Evolutionary conservation across 371 early-diverging fungal species (phyloP), one percentile per base, ranked within the genome.

Genomic region (Saksenaea oblongispora): DNA sequence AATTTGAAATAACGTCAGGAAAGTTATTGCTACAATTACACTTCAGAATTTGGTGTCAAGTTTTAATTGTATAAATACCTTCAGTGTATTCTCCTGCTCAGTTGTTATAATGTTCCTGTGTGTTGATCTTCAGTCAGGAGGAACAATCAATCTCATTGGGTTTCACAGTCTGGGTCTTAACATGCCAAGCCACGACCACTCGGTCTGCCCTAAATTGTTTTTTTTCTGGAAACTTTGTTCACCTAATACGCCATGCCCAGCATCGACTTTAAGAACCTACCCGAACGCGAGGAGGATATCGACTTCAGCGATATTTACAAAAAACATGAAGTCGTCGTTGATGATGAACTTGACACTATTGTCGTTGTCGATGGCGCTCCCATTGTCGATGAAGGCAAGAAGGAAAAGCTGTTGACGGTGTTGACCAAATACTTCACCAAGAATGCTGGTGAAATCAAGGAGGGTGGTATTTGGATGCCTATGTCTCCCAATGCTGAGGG

Each of bases 311-410:
- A 97, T 74, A 88, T 96, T 69, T 93, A 95, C 67, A 93, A 89
- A 61, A 78, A 87, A 59, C 92, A 88, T 73, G 67, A 80, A 62
- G 84, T 93, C 44, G 71, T 75, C 1, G 67, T 79, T 61, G 90
- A 91, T 57, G 86, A 87, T 58, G 83, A 84, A 36, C 91, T 95
- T 54, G 97, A 95, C 70, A 89, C 86, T 63, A 85, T 97, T 44
- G 87, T 98, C 54, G 92, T 98, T 26, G 91, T 98, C 28, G 97
- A 97, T 79, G 91, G 93, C 60, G 87, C 91, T 31, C 99, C 99
- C 34, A 71, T 90, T 28, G 95, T 97, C 63, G 96, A 96, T 59
- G 90, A 89, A 63, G 71, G 76, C 65, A 97, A 97, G 86, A 85
- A 88, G 73, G 93, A 89, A 58, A 95, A 93, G 76, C 83, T 98